These are phyloP conservation scores for Aspergillus egyptiacus DNA, from an alignment of 495 filamentous ascomycete species.

Conservation along the genomic window DNA sequence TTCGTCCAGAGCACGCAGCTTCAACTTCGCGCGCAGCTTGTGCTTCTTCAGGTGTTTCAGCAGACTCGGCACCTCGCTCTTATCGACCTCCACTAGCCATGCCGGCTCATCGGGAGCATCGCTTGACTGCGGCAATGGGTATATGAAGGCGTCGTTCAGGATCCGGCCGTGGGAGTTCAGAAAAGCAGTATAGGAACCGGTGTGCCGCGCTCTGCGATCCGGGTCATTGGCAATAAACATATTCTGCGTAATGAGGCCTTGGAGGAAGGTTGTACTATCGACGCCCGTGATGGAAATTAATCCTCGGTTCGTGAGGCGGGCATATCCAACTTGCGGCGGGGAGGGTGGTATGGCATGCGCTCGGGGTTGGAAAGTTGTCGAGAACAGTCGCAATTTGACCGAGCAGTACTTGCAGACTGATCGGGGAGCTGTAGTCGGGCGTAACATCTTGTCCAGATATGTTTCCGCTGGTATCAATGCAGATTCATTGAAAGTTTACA, in stretches of 20 bases:
- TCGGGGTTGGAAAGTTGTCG: slow-evolving; percentile 23
- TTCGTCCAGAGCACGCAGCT: slow-evolving; percentile 54
- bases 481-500: slow-evolving; percentile 8
- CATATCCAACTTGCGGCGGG: slow-evolving; percentile 38
- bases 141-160: slow-evolving; percentile 85
- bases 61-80: slow-evolving; percentile 52
- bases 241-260: slow-evolving; percentile 77
- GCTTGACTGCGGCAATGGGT: slow-evolving; percentile 47
- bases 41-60: slow-evolving; percentile 70
- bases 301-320: slow-evolving; percentile 59
- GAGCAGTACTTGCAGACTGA: slow-evolving; percentile 28
- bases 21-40: slow-evolving; percentile 75
- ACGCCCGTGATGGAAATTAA: slow-evolving; percentile 71
- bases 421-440: slow-evolving; percentile 19
- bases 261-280: slow-evolving; percentile 78
- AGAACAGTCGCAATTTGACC: slow-evolving; percentile 24
- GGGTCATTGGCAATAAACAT: slow-evolving; percentile 47
- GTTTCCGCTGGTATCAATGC: not conserved
- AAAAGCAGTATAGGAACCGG: slow-evolving; percentile 70
- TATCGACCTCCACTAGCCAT: slow-evolving; percentile 82
- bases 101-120: slow-evolving; percentile 36
- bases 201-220: slow-evolving; percentile 25
- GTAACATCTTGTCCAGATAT: slow-evolving; percentile 26
- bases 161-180: slow-evolving; percentile 79
- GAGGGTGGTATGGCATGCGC: slow-evolving; percentile 17